A percentile compares a stretch with the other conserved stretches of the same genome.
Evolutionary conservation across 345 rosid genomes (phyloP).

Genomic region (Erysimum cheiranthoides): DNA sequence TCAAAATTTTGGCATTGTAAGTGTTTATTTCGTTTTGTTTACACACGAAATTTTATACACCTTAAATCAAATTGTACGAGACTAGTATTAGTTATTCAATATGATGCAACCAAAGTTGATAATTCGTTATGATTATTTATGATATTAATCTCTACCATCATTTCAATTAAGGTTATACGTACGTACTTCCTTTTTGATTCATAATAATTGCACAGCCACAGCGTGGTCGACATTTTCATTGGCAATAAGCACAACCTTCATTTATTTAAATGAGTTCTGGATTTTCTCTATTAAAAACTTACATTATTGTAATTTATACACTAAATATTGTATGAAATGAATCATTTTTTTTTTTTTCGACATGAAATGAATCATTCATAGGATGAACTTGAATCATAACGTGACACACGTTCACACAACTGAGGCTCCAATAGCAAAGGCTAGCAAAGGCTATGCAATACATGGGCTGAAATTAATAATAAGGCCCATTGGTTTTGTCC

Average conservation of each 20-base stretch:
- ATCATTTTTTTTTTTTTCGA: no score
- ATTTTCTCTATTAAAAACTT: no score
- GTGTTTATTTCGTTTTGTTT: background rate
- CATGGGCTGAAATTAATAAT: no score
- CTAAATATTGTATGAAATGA: no score
- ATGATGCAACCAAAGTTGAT: conserved; percentile 15
- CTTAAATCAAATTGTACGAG: background rate
- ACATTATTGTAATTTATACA: no score
- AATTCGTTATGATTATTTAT: conserved; percentile 6
- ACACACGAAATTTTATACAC: background rate
- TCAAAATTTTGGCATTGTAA: background rate
- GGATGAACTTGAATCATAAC: no score
- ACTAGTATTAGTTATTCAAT: conserved; percentile 1
- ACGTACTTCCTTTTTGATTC: conserved; percentile 5
- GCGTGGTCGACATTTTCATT: conserved; percentile 44
- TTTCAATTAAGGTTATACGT: conserved; percentile 12
- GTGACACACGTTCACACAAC: no score
- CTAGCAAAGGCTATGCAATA: no score
- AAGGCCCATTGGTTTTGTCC: background rate
- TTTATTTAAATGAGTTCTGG: background rate
- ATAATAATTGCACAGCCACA: conserved; percentile 28
- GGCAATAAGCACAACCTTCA: conserved; percentile 24
- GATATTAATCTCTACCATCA: conserved; percentile 14
- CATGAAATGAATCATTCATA: no score
- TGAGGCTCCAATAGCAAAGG: no score